Percentiles rank a stretch among this genome's conserved stretches.
These are phyloP conservation scores for Protea cynaroides DNA, from an alignment of 164 flowering plant genomes.

Conservation along the genomic window DNA sequence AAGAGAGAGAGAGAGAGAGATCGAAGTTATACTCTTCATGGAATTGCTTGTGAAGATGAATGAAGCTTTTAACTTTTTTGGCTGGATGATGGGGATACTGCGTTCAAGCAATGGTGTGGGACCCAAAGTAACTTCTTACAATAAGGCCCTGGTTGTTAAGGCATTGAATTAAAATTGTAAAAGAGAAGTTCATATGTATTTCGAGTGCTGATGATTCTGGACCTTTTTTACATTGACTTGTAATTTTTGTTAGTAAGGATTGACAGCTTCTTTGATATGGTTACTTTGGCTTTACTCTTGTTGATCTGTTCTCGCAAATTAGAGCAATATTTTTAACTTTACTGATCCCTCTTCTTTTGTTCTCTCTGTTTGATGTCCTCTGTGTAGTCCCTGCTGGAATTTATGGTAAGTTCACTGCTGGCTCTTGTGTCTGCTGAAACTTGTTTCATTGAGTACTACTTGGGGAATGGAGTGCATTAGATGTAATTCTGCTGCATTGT, in stretches of 20 bases:
- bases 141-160: background rate
- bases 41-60: too few relatives aligned
- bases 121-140: too few relatives aligned
- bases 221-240: background rate
- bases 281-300: too few relatives aligned
- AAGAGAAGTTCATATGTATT: background rate
- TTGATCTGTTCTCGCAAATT: background rate
- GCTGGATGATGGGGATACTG: too few relatives aligned
- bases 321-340: background rate
- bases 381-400: slow-evolving; percentile 91
- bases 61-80: too few relatives aligned
- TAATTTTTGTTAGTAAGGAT: background rate
- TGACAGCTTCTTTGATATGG: background rate
- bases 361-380: slow-evolving; percentile 2
- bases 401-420: slow-evolving; percentile 54
- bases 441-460: background rate
- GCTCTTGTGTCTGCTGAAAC: background rate
- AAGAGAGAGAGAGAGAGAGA: too few relatives aligned
- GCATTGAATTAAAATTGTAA: background rate
- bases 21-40: too few relatives aligned
- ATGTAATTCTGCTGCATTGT: background rate
- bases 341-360: slow-evolving; percentile 10
- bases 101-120: too few relatives aligned
- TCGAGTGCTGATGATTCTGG: background rate
- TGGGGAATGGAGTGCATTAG: background rate